Percentiles rank a stretch among this genome's conserved stretches.
These are phyloP conservation scores for Calonectria henricotiae DNA, from an alignment of 2,329 filamentous ascomycete species.

Conservation along the genomic window DNA sequence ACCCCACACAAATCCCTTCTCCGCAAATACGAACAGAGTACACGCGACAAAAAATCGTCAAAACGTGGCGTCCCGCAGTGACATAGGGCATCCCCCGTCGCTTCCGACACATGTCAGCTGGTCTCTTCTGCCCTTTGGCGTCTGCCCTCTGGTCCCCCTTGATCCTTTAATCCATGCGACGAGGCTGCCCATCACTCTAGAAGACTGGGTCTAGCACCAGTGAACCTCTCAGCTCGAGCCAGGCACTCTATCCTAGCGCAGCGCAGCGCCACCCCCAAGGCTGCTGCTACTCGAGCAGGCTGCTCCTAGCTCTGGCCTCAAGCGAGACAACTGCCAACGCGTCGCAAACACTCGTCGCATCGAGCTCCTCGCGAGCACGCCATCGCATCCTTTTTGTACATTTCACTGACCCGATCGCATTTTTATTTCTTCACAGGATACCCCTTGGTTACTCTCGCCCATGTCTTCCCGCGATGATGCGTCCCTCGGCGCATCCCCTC, in stretches of 20 bases:
- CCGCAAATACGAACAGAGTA: neutral
- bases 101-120: conserved; percentile 36
- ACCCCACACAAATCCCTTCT: conserved; percentile 16
- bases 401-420: conserved; percentile 43
- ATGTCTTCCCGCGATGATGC: conserved; percentile 61
- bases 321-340: conserved; percentile 9
- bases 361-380: conserved; percentile 18
- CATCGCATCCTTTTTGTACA: conserved; percentile 2
- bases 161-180: conserved; percentile 40
- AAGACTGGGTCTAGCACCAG: neutral
- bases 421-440: conserved; percentile 54
- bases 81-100: conserved; percentile 46
- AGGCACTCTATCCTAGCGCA: conserved; percentile 4
- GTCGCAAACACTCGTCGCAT: conserved; percentile 21
- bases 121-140: conserved; percentile 35
- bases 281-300: conserved; percentile 1
- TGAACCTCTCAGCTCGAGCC: conserved; percentile 1
- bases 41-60: conserved; percentile 19
- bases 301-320: conserved; percentile 1
- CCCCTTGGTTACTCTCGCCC: conserved; percentile 66
- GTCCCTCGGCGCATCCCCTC: conserved; percentile 57
- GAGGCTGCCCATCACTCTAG: conserved; percentile 36
- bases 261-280: neutral
- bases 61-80: conserved; percentile 44
- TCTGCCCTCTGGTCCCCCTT: conserved; percentile 40